A percentile compares a stretch with the other conserved stretches of the same genome.
These are phyloP conservation scores for Mycosphaerella sp. DNA, from an alignment of 2,329 filamentous ascomycete species.

Conservation along the genomic window DNA sequence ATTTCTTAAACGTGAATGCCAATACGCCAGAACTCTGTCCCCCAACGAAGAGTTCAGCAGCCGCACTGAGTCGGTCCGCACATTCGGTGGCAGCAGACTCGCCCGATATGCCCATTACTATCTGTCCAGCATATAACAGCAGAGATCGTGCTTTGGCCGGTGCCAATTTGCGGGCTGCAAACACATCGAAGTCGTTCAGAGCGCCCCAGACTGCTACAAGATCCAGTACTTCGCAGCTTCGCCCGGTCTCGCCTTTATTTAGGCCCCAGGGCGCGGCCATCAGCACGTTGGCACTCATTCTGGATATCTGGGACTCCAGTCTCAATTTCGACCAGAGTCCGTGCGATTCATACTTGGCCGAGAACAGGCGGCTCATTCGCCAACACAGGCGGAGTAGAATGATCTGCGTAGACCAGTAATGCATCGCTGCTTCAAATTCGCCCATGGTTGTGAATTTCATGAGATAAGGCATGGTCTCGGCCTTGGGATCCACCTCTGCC, in stretches of 20 bases:
- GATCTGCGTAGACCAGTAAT: slow-evolving; percentile 18
- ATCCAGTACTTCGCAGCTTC: slow-evolving; percentile 14
- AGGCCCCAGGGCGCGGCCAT: slow-evolving; percentile 15
- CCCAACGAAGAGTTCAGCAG: slow-evolving; percentile 16
- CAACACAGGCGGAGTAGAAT: slow-evolving; percentile 17
- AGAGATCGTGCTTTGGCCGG: slow-evolving; percentile 11
- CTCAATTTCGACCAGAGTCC: slow-evolving; percentile 5
- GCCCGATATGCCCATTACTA: slow-evolving; percentile 12
- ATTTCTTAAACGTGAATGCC: slow-evolving; percentile 16
- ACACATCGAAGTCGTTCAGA: slow-evolving; percentile 17
- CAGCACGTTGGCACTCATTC: slow-evolving; percentile 17
- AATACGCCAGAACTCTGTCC: slow-evolving; percentile 13
- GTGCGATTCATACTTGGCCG: slow-evolving; percentile 9
- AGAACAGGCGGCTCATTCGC: slow-evolving; percentile 11
- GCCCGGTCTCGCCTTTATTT: slow-evolving; percentile 13
- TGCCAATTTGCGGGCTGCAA: slow-evolving; percentile 11
- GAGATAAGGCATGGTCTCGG: slow-evolving; percentile 9
- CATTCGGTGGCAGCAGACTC: slow-evolving; percentile 6
- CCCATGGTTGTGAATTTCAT: slow-evolving; percentile 16
- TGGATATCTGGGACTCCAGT: slow-evolving; percentile 11
- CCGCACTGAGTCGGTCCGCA: slow-evolving; percentile 11
- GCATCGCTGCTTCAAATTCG: slow-evolving; percentile 16
- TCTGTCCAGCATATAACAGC: slow-evolving; percentile 5
- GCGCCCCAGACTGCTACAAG: slow-evolving; percentile 18
- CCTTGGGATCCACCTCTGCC: slow-evolving; percentile 1